Conservation (phyloP, 2,329 filamentous ascomycete species). For the Aspergillus tanneri region DNA sequence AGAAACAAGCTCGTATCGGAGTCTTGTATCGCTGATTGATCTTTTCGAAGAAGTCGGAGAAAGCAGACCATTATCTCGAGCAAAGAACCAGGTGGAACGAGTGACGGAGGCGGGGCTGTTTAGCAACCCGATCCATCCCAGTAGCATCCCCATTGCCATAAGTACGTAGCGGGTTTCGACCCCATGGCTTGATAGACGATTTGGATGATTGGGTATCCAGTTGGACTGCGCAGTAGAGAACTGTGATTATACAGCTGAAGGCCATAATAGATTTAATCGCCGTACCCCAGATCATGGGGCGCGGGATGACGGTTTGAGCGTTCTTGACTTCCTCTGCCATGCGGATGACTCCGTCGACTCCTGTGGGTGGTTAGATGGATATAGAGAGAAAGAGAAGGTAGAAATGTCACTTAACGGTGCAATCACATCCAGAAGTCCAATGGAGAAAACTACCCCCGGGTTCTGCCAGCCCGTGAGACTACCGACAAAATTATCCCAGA, state of each 20-base stretch:
- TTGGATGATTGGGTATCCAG: constrained; percentile 50
- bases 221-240: constrained; percentile 45
- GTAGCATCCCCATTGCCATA: constrained; percentile 33
- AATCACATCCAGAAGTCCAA: constrained; percentile 16
- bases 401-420: constrained; percentile 16
- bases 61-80: constrained; percentile 43
- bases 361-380: constrained; percentile 8
- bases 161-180: constrained; percentile 41
- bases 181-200: constrained; percentile 51
- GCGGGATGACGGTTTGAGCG: constrained; percentile 47
- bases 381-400: not conserved
- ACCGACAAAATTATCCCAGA: constrained; percentile 26
- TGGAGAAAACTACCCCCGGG: constrained; percentile 19
- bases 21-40: constrained; percentile 38
- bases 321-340: constrained; percentile 52
- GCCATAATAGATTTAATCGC: constrained; percentile 48
- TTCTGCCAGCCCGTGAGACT: constrained; percentile 26
- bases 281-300: constrained; percentile 47
- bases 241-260: constrained; percentile 43
- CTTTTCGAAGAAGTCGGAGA: constrained; percentile 28
- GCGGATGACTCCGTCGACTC: constrained; percentile 29
- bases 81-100: constrained; percentile 45
- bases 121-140: constrained; percentile 25
- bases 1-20: constrained; percentile 40
- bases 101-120: constrained; percentile 37